phyloP scores from a whole-genome alignment of 495 filamentous ascomycete genomes.

The Trichocladium uniseriatum region DNA sequence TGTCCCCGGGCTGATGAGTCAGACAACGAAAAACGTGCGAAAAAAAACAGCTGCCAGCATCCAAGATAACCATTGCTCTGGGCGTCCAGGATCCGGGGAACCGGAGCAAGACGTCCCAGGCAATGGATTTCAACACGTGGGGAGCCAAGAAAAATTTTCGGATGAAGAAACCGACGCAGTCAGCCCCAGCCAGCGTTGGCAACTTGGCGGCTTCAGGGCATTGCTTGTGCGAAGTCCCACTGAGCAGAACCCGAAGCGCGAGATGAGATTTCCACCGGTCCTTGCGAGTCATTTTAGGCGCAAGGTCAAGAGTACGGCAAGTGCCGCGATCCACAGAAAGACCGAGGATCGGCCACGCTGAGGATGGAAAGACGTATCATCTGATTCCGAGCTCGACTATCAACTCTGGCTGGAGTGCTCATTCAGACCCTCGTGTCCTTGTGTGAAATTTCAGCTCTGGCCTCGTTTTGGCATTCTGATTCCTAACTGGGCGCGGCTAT shows the following conservation, averaged over 20 bases:
- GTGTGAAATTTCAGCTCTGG: no score
- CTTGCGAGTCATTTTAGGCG: slow-evolving; percentile 13
- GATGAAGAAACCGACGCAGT: not conserved
- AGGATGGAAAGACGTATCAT: no score
- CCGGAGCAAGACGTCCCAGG: not conserved
- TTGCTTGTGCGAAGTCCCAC: no score
- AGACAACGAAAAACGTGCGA: no score
- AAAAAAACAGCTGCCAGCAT: no score
- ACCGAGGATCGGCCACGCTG: slow-evolving; percentile 12
- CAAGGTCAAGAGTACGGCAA: slow-evolving; percentile 3
- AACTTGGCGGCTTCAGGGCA: no score
- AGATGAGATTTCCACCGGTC: not conserved
- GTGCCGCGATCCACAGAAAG: slow-evolving; percentile 16
- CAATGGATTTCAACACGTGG: slow-evolving; percentile 3
- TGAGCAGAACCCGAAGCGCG: slow-evolving; percentile 8
- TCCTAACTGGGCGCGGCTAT: slow-evolving; percentile 6
- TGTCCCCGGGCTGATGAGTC: slow-evolving; percentile 4
- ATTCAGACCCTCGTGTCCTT: no score
- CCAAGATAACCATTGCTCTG: no score
- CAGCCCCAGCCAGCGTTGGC: no score
- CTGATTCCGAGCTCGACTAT: no score
- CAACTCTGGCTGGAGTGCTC: no score
- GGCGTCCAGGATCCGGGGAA: not conserved
- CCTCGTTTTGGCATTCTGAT: no score
- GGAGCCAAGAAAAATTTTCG: slow-evolving; percentile 5